Conservation (phyloP, 306 rosid species). For the Betula pendula region DNA sequence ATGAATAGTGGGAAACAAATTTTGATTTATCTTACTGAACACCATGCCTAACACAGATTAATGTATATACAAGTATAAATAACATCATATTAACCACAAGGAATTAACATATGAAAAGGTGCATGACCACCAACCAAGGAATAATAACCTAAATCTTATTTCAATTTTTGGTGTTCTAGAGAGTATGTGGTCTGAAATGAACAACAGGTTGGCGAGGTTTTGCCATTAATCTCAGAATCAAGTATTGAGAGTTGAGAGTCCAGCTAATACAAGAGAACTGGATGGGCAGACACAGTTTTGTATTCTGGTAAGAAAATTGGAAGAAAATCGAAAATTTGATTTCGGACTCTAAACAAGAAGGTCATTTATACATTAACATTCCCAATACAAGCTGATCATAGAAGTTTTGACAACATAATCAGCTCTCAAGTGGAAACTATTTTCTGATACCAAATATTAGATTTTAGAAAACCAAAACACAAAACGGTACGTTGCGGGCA, state of each 20-base stretch:
- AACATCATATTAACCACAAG: neutral
- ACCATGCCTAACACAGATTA: neutral
- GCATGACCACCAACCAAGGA: neutral
- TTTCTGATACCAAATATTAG: neutral
- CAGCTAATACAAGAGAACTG: neutral
- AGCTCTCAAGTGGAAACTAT: neutral
- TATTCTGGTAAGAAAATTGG: neutral
- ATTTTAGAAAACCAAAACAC: neutral
- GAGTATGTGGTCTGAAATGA: neutral
- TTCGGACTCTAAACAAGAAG: neutral
- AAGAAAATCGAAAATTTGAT: neutral
- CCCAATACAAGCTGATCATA: neutral
- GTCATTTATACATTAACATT: neutral
- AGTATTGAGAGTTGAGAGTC: neutral
- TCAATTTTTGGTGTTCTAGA: neutral
- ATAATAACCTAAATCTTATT: too few relatives aligned
- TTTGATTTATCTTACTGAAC: neutral
- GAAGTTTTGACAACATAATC: neutral
- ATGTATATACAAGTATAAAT: neutral
- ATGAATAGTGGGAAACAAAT: neutral
- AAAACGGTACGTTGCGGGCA: neutral
- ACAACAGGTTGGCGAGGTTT: neutral
- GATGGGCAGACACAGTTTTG: neutral
- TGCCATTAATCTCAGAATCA: neutral
- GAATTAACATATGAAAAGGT: too few relatives aligned